Evolutionary conservation across 306 rosid species (phyloP).

Genomic region (Lathyrus oleraceus): DNA sequence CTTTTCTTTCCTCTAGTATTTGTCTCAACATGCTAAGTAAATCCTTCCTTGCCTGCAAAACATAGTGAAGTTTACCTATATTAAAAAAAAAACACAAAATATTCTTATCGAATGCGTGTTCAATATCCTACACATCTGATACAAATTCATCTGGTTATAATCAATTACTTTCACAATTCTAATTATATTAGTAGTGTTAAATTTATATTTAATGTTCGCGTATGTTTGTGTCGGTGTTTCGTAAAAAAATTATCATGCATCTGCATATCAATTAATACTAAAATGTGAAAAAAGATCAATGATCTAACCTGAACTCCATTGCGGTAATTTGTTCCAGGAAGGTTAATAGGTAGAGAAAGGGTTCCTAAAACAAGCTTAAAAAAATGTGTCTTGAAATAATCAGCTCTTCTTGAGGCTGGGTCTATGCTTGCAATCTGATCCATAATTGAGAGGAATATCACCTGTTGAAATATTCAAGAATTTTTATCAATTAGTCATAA

Average conservation of each 20-base stretch:
- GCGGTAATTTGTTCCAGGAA: slow-evolving; percentile 86
- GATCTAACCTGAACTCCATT: slow-evolving; percentile 69
- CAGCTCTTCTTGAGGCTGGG: slow-evolving; percentile 45
- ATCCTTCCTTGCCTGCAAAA: slow-evolving; percentile 77
- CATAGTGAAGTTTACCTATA: neutral
- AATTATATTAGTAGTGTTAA: neutral
- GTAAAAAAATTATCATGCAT: no score
- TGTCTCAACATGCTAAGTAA: slow-evolving; percentile 57
- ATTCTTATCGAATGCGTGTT: no score
- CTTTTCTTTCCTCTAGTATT: slow-evolving; percentile 66
- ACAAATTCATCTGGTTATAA: neutral
- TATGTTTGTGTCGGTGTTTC: no score
- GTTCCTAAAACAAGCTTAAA: slow-evolving; percentile 89
- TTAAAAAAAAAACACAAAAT: neutral
- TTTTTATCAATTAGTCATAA: neutral
- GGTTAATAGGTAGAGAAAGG: slow-evolving; percentile 81
- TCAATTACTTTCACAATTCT: no score
- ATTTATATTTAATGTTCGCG: no score
- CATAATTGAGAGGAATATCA: slow-evolving; percentile 80
- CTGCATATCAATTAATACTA: no score
- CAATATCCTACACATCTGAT: no score
- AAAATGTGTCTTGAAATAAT: slow-evolving; percentile 69
- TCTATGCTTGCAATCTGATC: slow-evolving; percentile 81
- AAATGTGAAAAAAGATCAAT: neutral
- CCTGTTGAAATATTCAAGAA: slow-evolving; percentile 45